phyloP scores from a whole-genome alignment of 208 protist species.

The Trichomonas tenax region DNA sequence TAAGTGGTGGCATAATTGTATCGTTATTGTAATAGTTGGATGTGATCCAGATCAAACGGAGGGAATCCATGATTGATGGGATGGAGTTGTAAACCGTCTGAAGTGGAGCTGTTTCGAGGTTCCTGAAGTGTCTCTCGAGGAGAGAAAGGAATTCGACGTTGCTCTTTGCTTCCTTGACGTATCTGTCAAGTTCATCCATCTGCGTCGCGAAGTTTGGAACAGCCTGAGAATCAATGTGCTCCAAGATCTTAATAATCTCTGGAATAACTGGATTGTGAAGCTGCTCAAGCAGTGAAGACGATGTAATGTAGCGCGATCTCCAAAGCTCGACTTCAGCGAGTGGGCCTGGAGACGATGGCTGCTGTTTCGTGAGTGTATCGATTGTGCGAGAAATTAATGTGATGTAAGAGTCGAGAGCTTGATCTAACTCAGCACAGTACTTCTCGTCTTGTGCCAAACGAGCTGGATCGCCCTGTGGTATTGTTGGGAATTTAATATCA shows the following conservation, averaged over 20 bases:
- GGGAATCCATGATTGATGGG: conserved; percentile 87
- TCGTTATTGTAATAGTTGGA: conserved; percentile 95
- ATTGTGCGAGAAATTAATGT: conserved; percentile 1
- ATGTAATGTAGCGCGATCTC: conserved; percentile 7
- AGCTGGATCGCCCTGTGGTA: not conserved
- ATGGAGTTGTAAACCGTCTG: conserved; percentile 82
- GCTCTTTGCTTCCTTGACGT: conserved; percentile 87
- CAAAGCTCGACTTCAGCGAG: conserved; percentile 12
- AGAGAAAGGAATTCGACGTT: conserved; percentile 95
- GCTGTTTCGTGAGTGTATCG: not conserved
- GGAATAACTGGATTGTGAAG: not conserved
- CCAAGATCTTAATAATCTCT: conserved; percentile 38
- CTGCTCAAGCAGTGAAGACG: not conserved
- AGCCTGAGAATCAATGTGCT: conserved; percentile 17
- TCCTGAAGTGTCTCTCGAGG: conserved; percentile 93
- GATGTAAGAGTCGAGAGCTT: not conserved
- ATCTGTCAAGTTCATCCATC: conserved; percentile 66
- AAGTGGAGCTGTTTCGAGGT: conserved; percentile 44
- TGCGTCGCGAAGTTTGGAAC: conserved; percentile 24
- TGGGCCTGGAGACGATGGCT: not conserved
- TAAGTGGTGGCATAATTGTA: conserved; percentile 83
- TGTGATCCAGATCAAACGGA: conserved; percentile 98
- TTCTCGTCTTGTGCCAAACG: not conserved
- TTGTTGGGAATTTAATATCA: not conserved
- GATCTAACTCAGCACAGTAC: not conserved